A percentile compares a stretch with the other conserved stretches of the same genome.
Conservation (phyloP, 352 stramenopile genomes). For the Elongisporangium senticosum region DNA sequence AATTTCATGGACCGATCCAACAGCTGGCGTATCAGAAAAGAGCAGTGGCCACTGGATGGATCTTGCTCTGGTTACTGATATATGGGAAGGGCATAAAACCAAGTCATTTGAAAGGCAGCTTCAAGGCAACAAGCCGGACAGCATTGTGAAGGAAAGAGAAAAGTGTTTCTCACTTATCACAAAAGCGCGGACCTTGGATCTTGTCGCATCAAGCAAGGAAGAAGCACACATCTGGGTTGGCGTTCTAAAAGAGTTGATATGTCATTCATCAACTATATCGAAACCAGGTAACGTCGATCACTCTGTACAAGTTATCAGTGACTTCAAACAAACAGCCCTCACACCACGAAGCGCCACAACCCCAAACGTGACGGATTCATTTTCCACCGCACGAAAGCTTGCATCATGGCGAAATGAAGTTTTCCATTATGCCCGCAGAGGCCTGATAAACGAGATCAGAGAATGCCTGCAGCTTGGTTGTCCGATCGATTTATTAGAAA, state of each 20-base stretch:
- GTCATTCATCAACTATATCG: constrained; percentile 4
- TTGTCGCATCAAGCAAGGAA: constrained; percentile 76
- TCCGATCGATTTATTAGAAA: constrained; percentile 72
- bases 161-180: constrained; percentile 76
- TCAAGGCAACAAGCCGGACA: constrained; percentile 26
- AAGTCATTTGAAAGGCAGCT: constrained; percentile 55
- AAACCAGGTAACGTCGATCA: background rate
- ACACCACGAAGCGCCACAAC: constrained; percentile 13
- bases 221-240: constrained; percentile 60
- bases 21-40: constrained; percentile 28
- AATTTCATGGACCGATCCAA: constrained; percentile 72
- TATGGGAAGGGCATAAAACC: constrained; percentile 49
- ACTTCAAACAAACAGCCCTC: constrained; percentile 41
- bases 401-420: constrained; percentile 46
- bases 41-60: constrained; percentile 30
- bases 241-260: constrained; percentile 39
- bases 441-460: constrained; percentile 33
- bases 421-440: constrained; percentile 51
- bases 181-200: constrained; percentile 53
- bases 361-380: background rate
- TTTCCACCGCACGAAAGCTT: constrained; percentile 34
- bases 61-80: constrained; percentile 42
- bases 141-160: constrained; percentile 28
- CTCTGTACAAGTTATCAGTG: constrained; percentile 38
- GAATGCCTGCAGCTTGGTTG: constrained; percentile 55